Base-by-base conservation (phyloP, 305 asterid species). In the Rubia occidens region DNA sequence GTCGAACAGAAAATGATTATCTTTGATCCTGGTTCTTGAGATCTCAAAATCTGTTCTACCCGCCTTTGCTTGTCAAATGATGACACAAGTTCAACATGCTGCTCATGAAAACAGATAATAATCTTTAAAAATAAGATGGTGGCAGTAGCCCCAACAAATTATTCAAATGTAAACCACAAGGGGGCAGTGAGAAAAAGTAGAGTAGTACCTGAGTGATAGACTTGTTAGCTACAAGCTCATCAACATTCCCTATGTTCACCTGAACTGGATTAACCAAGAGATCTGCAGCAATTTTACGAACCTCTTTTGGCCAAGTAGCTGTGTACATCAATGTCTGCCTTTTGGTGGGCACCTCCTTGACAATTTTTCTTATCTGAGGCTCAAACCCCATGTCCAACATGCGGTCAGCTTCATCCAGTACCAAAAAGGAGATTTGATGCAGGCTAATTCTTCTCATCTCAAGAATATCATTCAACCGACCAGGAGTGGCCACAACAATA, bases 311-410 rank as follows among this genome's bases (percentile, higher is more conserved):
- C 99, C 99, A 95, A 29, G 98, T 95, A 56, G 99, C 98, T 53
- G 99, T 95, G 85, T 82, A 95, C 99, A 91, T 95, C 77, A 95
- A 82, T 66, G 99, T 95, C 77, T 95, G 99, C 75, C 98, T 83
- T 53, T 85, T 91, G 62, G 88, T 64, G 70, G 97, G 96, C 72
- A 95, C 86, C 82, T 84, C 94, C 83, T 91, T 91, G 81, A 95
- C 99, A 75, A 95, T 95, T 81, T 95, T 95, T 87, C 98, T 86
- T 71, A 91, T 95, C 82, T 95, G 99, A 77, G 99, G 99, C 85
- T 95, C 99, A 67, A 95, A 95, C 15, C 99, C 99, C 98, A 95
- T 95, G 89, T 95, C 99, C 81, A 95, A 86, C 99, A 95, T 95
- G 65, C 99, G 87, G 75, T 95, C 99, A 18, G 99, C 99, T 85